phyloP scores from a whole-genome alignment of 2,329 filamentous ascomycete species.

The Xylogone sp. region DNA sequence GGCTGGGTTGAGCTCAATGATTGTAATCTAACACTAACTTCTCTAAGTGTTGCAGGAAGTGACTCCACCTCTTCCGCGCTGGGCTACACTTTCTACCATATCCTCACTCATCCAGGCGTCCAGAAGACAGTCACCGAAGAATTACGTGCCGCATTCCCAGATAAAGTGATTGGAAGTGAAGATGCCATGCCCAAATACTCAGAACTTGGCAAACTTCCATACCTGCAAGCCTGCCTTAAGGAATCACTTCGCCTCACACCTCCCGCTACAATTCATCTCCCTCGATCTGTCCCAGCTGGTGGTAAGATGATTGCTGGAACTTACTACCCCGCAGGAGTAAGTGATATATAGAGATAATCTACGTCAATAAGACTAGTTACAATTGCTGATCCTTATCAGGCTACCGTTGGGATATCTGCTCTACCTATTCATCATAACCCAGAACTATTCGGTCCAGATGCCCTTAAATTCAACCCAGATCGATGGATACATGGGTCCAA shows the following conservation, averaged over 20 bases:
- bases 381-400: not conserved
- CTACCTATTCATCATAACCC: constrained; percentile 66
- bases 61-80: not conserved
- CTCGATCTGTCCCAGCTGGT: constrained; percentile 10
- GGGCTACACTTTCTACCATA: constrained; percentile 1
- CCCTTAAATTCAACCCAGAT: constrained; percentile 72
- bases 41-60: constrained; percentile 2
- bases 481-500: constrained; percentile 52
- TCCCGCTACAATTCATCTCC: constrained; percentile 9
- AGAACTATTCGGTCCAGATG: constrained; percentile 73
- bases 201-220: constrained; percentile 21
- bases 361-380: no score
- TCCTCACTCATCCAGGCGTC: not conserved
- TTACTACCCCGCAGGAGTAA: constrained; percentile 9
- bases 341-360: no score
- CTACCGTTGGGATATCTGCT: constrained; percentile 21
- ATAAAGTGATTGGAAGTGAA: not conserved
- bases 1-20: no score
- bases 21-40: no score
- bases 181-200: not conserved
- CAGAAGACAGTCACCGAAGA: not conserved
- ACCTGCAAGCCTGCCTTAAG: constrained; percentile 37
- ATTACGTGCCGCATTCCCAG: not conserved
- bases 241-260: constrained; percentile 40
- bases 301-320: constrained; percentile 13